A percentile compares a stretch with the other conserved stretches of the same genome.
Evolutionary conservation across 1,284 basidiomycete species (phyloP).

Genomic region (Papiliotrema terrestris): DNA sequence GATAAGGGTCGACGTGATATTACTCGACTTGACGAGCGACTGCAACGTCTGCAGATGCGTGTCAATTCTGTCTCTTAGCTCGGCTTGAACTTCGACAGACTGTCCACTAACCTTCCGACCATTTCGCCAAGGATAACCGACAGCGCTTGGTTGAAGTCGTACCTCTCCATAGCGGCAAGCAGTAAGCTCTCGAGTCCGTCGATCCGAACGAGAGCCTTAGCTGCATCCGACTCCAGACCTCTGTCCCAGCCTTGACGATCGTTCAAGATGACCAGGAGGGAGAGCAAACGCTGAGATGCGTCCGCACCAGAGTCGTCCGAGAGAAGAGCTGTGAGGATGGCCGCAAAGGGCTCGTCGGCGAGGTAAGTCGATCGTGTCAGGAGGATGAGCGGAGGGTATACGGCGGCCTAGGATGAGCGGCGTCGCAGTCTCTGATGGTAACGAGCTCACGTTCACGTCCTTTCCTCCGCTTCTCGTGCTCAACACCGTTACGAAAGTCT

Average conservation of each 20-base stretch:
- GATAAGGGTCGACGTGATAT: too few relatives aligned
- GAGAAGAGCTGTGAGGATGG: slow-evolving; percentile 34
- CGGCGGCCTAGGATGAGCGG: slow-evolving; percentile 28
- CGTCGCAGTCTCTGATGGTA: neutral
- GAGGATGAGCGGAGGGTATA: slow-evolving; percentile 47
- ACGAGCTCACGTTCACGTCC: slow-evolving; percentile 39
- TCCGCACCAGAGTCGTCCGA: slow-evolving; percentile 39
- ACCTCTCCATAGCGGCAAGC: slow-evolving; percentile 39
- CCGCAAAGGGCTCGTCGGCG: slow-evolving; percentile 41
- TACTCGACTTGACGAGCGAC: too few relatives aligned
- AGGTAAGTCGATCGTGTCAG: slow-evolving; percentile 40
- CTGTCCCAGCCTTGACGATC: slow-evolving; percentile 29
- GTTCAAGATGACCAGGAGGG: slow-evolving; percentile 44
- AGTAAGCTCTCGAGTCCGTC: slow-evolving; percentile 35
- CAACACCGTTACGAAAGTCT: slow-evolving; percentile 40
- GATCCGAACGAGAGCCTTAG: slow-evolving; percentile 24
- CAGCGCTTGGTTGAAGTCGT: slow-evolving; percentile 37
- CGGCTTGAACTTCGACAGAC: too few relatives aligned
- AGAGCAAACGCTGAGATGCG: slow-evolving; percentile 42
- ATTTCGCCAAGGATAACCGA: slow-evolving; percentile 21
- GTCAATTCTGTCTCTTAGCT: too few relatives aligned
- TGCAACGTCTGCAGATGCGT: too few relatives aligned
- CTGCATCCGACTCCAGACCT: slow-evolving; percentile 29
- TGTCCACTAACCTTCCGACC: slow-evolving; percentile 15
- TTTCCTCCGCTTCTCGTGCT: slow-evolving; percentile 27